phyloP scores from a whole-genome alignment of 2,329 filamentous ascomycete species.

The Cercospora sp. region DNA sequence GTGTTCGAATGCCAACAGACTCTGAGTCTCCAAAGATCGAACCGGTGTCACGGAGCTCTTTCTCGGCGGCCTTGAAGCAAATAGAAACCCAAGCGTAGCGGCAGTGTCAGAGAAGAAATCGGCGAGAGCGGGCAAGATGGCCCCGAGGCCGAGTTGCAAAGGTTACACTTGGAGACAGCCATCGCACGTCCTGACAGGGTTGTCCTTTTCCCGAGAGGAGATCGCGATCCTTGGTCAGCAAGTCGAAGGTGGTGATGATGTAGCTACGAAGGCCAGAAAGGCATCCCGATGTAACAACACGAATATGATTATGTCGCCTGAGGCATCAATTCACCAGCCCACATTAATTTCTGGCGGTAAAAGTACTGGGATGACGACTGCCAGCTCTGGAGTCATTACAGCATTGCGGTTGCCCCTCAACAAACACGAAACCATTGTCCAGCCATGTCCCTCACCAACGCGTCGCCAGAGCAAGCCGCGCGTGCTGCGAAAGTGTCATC shows the following conservation, averaged over 20 bases:
- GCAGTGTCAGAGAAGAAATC: background rate
- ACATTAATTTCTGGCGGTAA: background rate
- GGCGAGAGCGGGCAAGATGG: background rate
- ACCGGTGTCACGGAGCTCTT: background rate
- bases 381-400: background rate
- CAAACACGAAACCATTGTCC: background rate
- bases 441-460: conserved; percentile 84
- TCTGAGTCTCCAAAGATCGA: background rate
- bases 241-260: background rate
- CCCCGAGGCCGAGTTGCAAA: background rate
- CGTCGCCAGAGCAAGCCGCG: conserved; percentile 74
- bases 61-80: background rate
- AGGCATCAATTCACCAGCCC: background rate
- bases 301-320: no score
- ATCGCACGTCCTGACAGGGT: background rate
- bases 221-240: background rate
- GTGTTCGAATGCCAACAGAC: background rate
- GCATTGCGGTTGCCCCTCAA: background rate
- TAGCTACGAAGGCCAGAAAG: background rate
- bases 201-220: background rate
- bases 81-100: background rate
- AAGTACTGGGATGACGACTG: background rate
- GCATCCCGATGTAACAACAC: no score
- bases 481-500: conserved; percentile 77
- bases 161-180: background rate